Percentiles rank a stretch among this genome's conserved stretches.
Conservation (phyloP, 169 alveolate genomes). For the Plasmodium cynomolgi region DNA sequence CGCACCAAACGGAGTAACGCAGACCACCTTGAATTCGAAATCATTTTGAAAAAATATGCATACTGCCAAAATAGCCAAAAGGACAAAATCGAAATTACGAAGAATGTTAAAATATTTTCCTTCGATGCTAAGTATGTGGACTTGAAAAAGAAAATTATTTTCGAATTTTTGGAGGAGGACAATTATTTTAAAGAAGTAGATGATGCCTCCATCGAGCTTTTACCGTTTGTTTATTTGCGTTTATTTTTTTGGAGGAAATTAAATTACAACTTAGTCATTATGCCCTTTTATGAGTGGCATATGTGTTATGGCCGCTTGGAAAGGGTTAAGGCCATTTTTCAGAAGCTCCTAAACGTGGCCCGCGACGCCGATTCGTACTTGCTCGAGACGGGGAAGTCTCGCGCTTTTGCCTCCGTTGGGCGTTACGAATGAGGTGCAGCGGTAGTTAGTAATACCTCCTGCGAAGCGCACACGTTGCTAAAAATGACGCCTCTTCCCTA, state of each 20-base stretch:
- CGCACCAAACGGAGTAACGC: background rate
- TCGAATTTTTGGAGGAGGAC: slow-evolving; percentile 51
- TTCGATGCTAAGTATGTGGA: slow-evolving; percentile 42
- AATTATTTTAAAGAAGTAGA: slow-evolving; percentile 53
- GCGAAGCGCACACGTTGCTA: background rate
- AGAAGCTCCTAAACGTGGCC: slow-evolving; percentile 35
- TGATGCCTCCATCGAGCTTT: slow-evolving; percentile 36
- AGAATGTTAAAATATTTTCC: slow-evolving; percentile 15
- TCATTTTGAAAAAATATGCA: slow-evolving; percentile 66
- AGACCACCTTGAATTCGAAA: slow-evolving; percentile 39
- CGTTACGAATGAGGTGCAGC: slow-evolving; percentile 3
- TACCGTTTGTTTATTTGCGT: slow-evolving; percentile 33
- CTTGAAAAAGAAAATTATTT: slow-evolving; percentile 57
- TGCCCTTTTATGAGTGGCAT: slow-evolving; percentile 74
- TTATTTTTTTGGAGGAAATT: slow-evolving; percentile 41
- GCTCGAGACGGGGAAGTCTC: background rate
- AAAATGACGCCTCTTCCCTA: background rate
- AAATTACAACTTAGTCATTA: slow-evolving; percentile 28
- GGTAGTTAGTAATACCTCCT: background rate
- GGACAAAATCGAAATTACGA: slow-evolving; percentile 40
- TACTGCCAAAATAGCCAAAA: slow-evolving; percentile 40
- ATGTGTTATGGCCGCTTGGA: slow-evolving; percentile 49
- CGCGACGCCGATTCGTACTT: background rate
- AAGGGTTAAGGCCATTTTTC: slow-evolving; percentile 48
- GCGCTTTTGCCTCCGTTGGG: slow-evolving; percentile 48